Conservation (phyloP, 257 asterid species). For the Ilex asprella region DNA sequence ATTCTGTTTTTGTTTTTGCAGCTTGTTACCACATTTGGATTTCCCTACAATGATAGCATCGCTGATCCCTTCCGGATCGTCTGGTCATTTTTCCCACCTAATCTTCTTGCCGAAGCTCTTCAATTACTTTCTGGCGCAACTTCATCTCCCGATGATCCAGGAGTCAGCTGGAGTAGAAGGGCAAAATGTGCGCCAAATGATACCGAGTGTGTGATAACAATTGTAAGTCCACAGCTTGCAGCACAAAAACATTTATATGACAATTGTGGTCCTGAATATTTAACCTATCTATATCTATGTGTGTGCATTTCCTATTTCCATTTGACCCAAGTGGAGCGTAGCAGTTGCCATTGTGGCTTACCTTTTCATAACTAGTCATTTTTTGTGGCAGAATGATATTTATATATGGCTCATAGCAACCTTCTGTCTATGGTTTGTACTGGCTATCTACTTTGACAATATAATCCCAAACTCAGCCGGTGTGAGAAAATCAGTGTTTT, state of each 20-base stretch:
- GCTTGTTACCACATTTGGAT: constrained; percentile 86
- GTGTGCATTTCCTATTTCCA: not conserved
- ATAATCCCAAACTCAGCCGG: constrained; percentile 75
- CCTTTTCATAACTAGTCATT: constrained; percentile 8
- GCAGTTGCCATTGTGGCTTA: constrained; percentile 1
- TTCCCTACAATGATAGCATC: constrained; percentile 52
- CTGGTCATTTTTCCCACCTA: constrained; percentile 96
- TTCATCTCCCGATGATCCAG: constrained; percentile 84
- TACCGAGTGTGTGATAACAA: constrained; percentile 63
- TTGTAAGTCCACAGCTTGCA: constrained; percentile 36
- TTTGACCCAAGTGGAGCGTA: no score
- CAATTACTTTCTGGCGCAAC: constrained; percentile 78
- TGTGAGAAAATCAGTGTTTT: constrained; percentile 68
- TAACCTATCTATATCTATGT: not conserved
- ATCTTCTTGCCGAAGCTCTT: constrained; percentile 79
- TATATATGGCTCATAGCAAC: constrained; percentile 67
- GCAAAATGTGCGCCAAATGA: constrained; percentile 69
- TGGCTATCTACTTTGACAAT: constrained; percentile 91
- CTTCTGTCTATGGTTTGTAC: constrained; percentile 58
- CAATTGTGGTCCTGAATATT: constrained; percentile 1
- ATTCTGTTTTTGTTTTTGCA: constrained; percentile 28
- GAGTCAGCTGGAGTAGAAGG: constrained; percentile 86
- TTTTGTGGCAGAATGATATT: constrained; percentile 54
- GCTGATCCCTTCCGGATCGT: constrained; percentile 39
- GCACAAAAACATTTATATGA: constrained; percentile 5